Evolutionary conservation across 495 filamentous ascomycete species (phyloP), one percentile per base, ranked within the genome.

Genomic region (Collariella sp.): DNA sequence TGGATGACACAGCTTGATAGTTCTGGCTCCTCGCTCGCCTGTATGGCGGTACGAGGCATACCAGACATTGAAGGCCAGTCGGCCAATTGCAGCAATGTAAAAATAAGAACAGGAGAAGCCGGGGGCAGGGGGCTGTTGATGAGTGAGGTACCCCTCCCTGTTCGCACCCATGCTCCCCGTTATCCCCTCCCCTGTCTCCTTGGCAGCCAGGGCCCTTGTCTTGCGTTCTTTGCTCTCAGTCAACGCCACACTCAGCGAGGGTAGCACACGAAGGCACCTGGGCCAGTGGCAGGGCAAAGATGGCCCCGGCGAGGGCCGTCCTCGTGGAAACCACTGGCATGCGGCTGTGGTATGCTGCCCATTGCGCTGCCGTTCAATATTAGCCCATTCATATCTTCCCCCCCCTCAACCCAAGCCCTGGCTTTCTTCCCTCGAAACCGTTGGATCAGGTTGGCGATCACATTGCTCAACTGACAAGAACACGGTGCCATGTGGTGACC

Each of bases 231-330:
- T 31, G 40, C 46, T 55, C 13, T n/a, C 23, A 34, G 31, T 45
- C 61, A 46, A 61, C 58, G 58, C 61, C 61, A 61, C 61, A 54
- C 55, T 64, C 46, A 55, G 54, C 42, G 55, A 60, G 39, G 54
- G 36, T 41, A 38, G 26, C 35, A 49, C 54, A 40, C 41, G 22
- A 44, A 24, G 22, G 11, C 34, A 26, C 5, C 23, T 11, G 44
- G 24, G 35, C 54, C 50, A 50, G 49, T 46, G 24, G 40, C 50
- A 40, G 46, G 47, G 40, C 54, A 54, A 53, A 38, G 48, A 54
- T 38, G 54, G 10, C 49, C 53, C 48, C 40, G 53, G 23, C 48
- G 38, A 44, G 12, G 43, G 31, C 36, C 46, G 20, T 40, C 42
- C 20, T 57, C 58, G 54, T 54, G 50, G 54, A 50, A 44, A 46